A percentile compares a stretch with the other conserved stretches of the same genome.
Evolutionary conservation across 768 basidiomycete genomes (phyloP).

Genomic region (Pseudohyphozyma bogoriensis): DNA sequence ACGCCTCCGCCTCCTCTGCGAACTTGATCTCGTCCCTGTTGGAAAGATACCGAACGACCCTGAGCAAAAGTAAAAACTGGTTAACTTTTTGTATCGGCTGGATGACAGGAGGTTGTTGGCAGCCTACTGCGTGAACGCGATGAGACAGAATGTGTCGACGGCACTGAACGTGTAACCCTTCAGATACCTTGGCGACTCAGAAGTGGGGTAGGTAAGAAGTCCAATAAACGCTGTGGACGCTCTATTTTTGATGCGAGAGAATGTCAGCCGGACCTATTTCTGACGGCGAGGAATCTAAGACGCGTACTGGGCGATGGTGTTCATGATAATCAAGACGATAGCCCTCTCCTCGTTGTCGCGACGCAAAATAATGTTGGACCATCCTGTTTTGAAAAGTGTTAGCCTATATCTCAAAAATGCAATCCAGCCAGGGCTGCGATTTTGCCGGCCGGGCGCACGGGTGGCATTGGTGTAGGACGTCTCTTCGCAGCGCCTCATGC

Average conservation of each 20-base stretch:
- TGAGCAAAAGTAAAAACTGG: no score
- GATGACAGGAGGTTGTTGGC: no score
- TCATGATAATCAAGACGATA: not conserved
- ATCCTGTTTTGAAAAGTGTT: not conserved
- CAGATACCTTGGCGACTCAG: not conserved
- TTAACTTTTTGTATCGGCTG: no score
- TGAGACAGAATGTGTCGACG: not conserved
- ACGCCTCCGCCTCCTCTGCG: no score
- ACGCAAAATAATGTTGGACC: not conserved
- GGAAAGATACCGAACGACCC: no score
- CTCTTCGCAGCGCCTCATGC: no score
- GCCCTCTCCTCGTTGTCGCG: not conserved
- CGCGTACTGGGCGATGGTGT: not conserved
- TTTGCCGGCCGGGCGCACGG: not conserved
- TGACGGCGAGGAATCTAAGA: no score
- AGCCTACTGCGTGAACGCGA: not conserved
- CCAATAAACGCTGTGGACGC: not conserved
- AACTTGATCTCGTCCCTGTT: no score
- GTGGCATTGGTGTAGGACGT: no score
- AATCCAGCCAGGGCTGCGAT: not conserved
- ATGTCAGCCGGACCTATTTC: no score
- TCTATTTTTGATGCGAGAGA: no score
- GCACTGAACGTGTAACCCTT: not conserved
- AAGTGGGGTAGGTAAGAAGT: not conserved
- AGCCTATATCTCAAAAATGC: not conserved